Percentiles rank a stretch among this genome's conserved stretches.
These are phyloP conservation scores for Pichia gijzeniarum DNA, from an alignment of 805 yeast genomes.

Conservation along the genomic window DNA sequence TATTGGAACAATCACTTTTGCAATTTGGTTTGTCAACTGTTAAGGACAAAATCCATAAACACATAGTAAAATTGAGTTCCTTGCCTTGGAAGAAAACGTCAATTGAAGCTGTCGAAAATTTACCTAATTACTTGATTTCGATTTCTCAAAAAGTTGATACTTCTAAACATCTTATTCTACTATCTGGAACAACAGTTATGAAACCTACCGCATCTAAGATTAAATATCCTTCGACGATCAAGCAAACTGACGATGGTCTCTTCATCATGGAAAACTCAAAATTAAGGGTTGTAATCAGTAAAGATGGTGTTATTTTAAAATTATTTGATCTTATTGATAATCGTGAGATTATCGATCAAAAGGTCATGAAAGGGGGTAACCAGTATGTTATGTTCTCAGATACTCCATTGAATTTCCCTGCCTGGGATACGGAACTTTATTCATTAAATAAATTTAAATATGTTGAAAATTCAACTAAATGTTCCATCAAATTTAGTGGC, in stretches of 20 bases:
- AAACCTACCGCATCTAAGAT: conserved; percentile 21
- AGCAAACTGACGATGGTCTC: conserved; percentile 30
- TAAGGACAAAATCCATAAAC: conserved; percentile 14
- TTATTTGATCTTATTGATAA: conserved; percentile 51
- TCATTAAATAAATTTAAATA: conserved; percentile 67
- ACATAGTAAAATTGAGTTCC: conserved; percentile 41
- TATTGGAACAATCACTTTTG: conserved; percentile 42
- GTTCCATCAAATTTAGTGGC: conserved; percentile 40
- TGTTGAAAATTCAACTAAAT: conserved; percentile 35
- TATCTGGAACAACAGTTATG: conserved; percentile 19
- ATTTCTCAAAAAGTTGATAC: conserved; percentile 12
- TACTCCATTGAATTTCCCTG: conserved; percentile 85
- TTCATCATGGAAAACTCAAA: conserved; percentile 55
- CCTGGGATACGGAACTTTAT: conserved; percentile 96
- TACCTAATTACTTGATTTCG: conserved; percentile 5
- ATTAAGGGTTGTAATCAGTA: conserved; percentile 47
- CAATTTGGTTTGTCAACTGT: conserved; percentile 10
- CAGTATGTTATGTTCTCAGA: conserved; percentile 82
- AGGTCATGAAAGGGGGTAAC: conserved; percentile 59
- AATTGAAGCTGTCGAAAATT: conserved; percentile 31
- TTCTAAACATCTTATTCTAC: conserved; percentile 15
- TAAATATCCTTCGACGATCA: conserved; percentile 45
- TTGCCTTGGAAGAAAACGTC: conserved; percentile 58
- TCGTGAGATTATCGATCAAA: conserved; percentile 61
- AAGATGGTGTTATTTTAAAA: conserved; percentile 52